Conservation (phyloP, 1,139 yeast genomes). For the Geotrichum cucujoidarum region DNA sequence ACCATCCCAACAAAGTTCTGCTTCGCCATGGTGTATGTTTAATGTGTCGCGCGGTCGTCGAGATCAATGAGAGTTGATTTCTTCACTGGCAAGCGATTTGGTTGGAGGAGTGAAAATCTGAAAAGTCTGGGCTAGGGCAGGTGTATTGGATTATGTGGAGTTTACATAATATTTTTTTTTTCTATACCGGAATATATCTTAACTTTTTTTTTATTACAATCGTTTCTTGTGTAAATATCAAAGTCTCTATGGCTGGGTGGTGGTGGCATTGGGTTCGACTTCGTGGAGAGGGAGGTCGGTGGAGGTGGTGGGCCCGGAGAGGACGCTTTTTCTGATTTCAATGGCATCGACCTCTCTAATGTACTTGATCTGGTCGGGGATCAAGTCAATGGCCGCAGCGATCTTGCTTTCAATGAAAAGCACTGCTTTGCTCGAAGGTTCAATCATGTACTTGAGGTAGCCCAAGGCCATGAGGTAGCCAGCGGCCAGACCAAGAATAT, state of each 20-base stretch:
- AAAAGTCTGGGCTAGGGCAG: not conserved
- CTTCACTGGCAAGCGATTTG: not conserved
- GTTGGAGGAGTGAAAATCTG: not conserved
- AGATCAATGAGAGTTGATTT: not conserved
- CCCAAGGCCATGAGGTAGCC: constrained; percentile 60
- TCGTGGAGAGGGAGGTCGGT: constrained; percentile 6
- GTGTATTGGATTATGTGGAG: not conserved
- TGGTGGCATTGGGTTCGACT: not conserved
- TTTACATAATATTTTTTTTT: not conserved
- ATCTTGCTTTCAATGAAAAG: constrained; percentile 61
- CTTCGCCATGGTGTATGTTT: constrained; percentile 56
- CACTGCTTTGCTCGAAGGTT: constrained; percentile 63
- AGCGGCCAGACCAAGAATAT: constrained; percentile 48
- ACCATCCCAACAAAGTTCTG: constrained; percentile 91
- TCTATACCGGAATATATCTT: not conserved
- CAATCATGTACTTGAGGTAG: constrained; percentile 47
- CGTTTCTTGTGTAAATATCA: too few species aligned
- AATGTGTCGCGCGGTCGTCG: not conserved
- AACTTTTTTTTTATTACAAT: too few species aligned
- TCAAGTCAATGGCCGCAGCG: constrained; percentile 45
- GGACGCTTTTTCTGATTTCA: constrained; percentile 35
- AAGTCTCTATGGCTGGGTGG: too few species aligned
- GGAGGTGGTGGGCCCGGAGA: not conserved
- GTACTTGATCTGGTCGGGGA: constrained; percentile 52
- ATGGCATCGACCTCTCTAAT: constrained; percentile 55